Percentiles rank a stretch among this genome's conserved stretches.
Conservation (phyloP, 768 basidiomycete species). For the Pleurotus djamor region DNA sequence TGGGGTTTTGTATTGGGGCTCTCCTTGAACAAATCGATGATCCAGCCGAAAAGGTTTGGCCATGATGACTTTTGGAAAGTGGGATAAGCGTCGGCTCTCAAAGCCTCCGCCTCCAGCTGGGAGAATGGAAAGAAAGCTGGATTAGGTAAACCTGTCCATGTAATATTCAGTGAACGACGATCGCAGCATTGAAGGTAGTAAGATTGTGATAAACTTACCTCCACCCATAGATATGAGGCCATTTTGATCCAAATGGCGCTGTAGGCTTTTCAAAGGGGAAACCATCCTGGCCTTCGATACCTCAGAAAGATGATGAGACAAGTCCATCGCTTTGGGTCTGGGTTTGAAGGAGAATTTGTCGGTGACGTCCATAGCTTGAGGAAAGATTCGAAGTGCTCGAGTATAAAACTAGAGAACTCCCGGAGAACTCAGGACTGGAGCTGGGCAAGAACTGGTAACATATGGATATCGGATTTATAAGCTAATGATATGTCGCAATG, state of each 20-base stretch:
- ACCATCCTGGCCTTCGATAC: constrained; percentile 42
- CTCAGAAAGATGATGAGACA: constrained; percentile 68
- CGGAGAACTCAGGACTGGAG: too few relatives aligned
- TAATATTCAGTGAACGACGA: neutral
- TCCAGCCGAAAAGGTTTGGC: constrained; percentile 38
- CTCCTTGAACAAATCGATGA: constrained; percentile 49
- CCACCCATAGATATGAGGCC: constrained; percentile 66
- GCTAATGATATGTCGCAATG: too few relatives aligned
- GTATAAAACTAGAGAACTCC: too few relatives aligned
- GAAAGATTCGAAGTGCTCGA: neutral
- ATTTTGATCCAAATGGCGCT: constrained; percentile 53
- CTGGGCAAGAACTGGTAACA: too few relatives aligned
- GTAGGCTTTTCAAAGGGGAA: constrained; percentile 66
- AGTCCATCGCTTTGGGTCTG: constrained; percentile 49
- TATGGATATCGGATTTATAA: too few relatives aligned
- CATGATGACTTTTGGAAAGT: constrained; percentile 14
- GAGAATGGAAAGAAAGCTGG: constrained; percentile 73
- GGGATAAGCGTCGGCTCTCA: constrained; percentile 48
- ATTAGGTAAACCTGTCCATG: constrained; percentile 52
- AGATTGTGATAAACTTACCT: constrained; percentile 42
- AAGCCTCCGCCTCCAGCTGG: constrained; percentile 50
- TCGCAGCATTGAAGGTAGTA: neutral
- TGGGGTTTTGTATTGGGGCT: constrained; percentile 16
- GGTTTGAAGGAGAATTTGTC: neutral
- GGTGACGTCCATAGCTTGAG: neutral